Percentiles rank a stretch among this genome's conserved stretches.
Conservation (phyloP, 495 filamentous ascomycete genomes). For the Chaetomidium leptoderma region DNA sequence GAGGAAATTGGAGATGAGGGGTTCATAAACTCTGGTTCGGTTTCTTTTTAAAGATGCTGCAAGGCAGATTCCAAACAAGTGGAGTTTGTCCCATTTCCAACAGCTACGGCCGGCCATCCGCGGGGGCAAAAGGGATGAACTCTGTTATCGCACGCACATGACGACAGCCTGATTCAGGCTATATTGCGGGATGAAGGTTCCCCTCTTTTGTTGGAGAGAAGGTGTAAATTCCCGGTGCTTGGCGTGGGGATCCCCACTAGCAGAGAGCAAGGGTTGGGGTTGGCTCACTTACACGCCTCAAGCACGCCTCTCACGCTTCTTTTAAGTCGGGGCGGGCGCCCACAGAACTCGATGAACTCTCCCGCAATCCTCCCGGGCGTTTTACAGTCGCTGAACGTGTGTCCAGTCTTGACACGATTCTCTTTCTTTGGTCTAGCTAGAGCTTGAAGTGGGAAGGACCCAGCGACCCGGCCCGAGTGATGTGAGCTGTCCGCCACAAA, state of each 20-base stretch:
- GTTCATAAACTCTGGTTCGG: not conserved
- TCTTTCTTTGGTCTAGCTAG: too few species aligned
- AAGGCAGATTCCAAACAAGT: not conserved
- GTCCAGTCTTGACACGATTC: too few species aligned
- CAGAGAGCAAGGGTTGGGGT: not conserved
- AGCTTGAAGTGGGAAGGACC: too few species aligned
- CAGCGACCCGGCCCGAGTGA: too few species aligned
- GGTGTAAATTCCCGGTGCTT: not conserved
- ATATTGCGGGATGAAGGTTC: constrained; percentile 21
- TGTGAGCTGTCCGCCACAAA: too few species aligned
- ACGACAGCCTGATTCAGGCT: constrained; percentile 31
- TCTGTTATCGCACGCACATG: constrained; percentile 24
- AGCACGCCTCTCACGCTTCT: too few species aligned
- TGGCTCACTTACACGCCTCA: not conserved
- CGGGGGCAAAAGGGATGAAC: constrained; percentile 9
- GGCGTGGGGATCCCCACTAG: not conserved
- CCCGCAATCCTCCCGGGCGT: too few species aligned
- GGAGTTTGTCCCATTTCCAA: too few species aligned
- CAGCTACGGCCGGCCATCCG: not conserved
- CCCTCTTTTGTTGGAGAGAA: constrained; percentile 23
- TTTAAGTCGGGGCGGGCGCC: too few species aligned
- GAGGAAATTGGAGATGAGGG: constrained; percentile 9
- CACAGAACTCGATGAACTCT: too few species aligned
- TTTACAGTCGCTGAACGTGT: too few species aligned
- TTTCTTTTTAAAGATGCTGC: not conserved